These are phyloP conservation scores for Nothophytophthora sp. DNA, from an alignment of 352 stramenopile genomes.

Conservation along the genomic window DNA sequence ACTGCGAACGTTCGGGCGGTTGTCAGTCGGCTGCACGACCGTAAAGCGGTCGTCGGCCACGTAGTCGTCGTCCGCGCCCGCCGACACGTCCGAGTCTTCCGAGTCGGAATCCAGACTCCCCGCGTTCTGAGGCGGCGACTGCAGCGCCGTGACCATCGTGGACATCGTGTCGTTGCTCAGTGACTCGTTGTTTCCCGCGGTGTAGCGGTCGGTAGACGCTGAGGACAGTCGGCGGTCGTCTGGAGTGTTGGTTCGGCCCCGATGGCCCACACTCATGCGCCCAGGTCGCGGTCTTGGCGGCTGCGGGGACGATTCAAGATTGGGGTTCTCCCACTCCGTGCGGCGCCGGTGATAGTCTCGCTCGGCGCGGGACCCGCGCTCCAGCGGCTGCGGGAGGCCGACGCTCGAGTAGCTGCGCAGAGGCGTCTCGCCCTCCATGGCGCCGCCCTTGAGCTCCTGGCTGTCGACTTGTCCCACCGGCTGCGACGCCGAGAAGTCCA, in stretches of 20 bases:
- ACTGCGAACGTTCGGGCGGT: too few species aligned
- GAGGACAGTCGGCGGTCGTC: constrained; percentile 17
- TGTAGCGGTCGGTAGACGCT: constrained; percentile 19
- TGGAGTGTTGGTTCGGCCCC: neutral
- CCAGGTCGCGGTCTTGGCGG: too few species aligned
- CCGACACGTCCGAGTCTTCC: constrained; percentile 29
- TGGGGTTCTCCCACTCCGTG: constrained; percentile 23
- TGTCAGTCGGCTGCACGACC: too few species aligned
- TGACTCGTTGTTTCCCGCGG: constrained; percentile 20
- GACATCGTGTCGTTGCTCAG: constrained; percentile 26
- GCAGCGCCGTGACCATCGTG: constrained; percentile 26
- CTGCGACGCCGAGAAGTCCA: constrained; percentile 46
- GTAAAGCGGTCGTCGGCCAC: constrained; percentile 3
- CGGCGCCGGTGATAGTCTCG: constrained; percentile 24
- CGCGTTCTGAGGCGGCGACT: constrained; percentile 20
- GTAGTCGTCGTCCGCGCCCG: constrained; percentile 30
- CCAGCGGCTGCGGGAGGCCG: constrained; percentile 2
- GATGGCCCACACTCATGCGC: neutral
- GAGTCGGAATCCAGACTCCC: constrained; percentile 19
- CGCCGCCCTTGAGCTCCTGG: constrained; percentile 14
- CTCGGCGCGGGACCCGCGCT: constrained; percentile 3
- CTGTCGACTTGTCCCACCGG: constrained; percentile 16
- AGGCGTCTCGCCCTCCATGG: constrained; percentile 16
- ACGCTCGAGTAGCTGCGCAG: too few species aligned
- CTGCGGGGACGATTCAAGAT: too few species aligned